Percentiles rank a stretch among this genome's conserved stretches.
These are phyloP conservation scores for Baudoinia panamericana DNA, from an alignment of 495 filamentous ascomycete species.

Conservation along the genomic window DNA sequence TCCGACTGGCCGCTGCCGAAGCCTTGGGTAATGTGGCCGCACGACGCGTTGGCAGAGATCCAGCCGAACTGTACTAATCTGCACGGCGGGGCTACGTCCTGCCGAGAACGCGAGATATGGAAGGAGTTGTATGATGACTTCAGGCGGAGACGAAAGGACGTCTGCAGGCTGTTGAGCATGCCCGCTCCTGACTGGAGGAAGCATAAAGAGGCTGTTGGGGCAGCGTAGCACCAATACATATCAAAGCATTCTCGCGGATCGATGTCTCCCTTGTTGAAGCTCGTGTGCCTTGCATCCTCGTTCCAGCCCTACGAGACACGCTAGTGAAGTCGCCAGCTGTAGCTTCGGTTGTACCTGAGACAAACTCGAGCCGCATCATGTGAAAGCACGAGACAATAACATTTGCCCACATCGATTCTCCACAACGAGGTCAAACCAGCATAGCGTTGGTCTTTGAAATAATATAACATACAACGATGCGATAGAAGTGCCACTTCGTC, in stretches of 20 bases:
- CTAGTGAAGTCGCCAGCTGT: constrained; percentile 2
- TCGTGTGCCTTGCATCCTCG: constrained; percentile 3
- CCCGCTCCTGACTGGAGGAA: constrained; percentile 22
- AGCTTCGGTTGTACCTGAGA: no score
- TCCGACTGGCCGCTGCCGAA: constrained; percentile 72
- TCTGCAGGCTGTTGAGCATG: constrained; percentile 27
- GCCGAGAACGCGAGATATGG: constrained; percentile 55
- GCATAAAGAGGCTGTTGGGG: constrained; percentile 1
- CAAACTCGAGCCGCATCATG: no score
- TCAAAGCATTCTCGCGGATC: no score
- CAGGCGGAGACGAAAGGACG: constrained; percentile 42
- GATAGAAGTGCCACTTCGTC: no score
- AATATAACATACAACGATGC: no score
- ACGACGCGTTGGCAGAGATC: constrained; percentile 39
- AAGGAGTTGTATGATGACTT: constrained; percentile 61
- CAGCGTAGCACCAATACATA: no score
- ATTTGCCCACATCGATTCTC: no score
- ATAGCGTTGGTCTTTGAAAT: no score
- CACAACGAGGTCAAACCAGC: no score
- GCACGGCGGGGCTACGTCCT: constrained; percentile 35
- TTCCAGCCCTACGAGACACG: background rate
- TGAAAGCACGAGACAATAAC: no score
- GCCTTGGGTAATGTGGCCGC: constrained; percentile 57
- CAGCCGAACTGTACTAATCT: constrained; percentile 47
- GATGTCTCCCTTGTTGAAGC: no score